Conservation (phyloP, 257 asterid genomes). For the Nicotiana benthamiana region DNA sequence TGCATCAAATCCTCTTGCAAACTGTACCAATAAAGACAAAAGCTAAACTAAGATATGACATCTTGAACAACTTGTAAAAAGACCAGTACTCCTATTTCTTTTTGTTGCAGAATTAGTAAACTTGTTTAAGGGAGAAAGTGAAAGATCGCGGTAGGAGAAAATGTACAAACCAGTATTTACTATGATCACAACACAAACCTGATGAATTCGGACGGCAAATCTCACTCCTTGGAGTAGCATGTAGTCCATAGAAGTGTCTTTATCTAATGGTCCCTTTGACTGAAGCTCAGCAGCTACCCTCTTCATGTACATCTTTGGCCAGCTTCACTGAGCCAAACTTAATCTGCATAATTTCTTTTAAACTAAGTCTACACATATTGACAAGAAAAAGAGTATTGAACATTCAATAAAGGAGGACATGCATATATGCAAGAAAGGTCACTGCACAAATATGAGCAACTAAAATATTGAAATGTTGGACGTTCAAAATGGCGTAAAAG, state of each 20-base stretch:
- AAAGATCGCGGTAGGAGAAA: neutral
- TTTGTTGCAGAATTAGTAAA: neutral
- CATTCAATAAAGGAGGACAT: neutral
- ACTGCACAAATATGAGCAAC: neutral
- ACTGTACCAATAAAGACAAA: constrained; percentile 35
- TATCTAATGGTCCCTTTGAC: constrained; percentile 57
- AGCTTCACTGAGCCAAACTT: constrained; percentile 75
- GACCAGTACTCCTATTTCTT: neutral
- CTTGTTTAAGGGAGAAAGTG: neutral
- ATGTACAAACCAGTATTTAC: neutral
- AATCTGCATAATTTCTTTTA: constrained; percentile 36
- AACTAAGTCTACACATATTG: neutral
- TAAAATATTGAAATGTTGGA: neutral
- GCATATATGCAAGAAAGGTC: neutral
- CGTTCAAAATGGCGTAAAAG: neutral
- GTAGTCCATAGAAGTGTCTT: constrained; percentile 81
- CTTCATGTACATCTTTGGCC: constrained; percentile 81
- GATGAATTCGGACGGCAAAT: constrained; percentile 93
- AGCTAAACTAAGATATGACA: neutral
- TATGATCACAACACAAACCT: constrained; percentile 40
- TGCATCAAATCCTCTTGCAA: constrained; percentile 95
- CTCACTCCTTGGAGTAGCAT: constrained; percentile 90
- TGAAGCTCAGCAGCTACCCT: constrained; percentile 86
- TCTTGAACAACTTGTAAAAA: too few relatives aligned
- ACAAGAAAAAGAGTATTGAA: neutral